Evolutionary conservation across 129 eudicot species (phyloP).

Genomic region (Centella asiatica): DNA sequence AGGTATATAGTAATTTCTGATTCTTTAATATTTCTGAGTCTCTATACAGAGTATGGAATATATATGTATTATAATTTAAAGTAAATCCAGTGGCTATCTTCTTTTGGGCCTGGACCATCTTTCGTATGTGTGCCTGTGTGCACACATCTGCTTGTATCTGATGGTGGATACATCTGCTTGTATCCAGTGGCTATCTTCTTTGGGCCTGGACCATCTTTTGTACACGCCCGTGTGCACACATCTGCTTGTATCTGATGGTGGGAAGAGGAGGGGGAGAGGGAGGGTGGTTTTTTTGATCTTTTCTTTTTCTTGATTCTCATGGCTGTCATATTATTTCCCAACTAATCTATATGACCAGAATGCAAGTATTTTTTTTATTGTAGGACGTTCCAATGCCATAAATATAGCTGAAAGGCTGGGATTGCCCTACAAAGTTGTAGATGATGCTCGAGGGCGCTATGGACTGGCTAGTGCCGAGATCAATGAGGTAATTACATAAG

Average conservation of each 20-base stretch:
- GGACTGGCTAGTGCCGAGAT: constrained; percentile 96
- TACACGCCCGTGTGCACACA: not conserved
- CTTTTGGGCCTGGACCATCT: not conserved
- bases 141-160: not conserved
- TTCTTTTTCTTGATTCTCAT: not conserved
- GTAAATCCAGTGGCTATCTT: not conserved
- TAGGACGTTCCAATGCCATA: constrained; percentile 97
- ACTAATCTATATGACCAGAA: not conserved
- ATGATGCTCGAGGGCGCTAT: constrained; percentile 75
- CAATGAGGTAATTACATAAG: constrained; percentile 62
- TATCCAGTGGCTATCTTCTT: not conserved
- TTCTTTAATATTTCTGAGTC: not conserved
- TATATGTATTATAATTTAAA: not conserved
- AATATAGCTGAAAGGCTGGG: constrained; percentile 86
- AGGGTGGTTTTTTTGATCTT: not conserved
- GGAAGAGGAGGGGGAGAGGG: not conserved
- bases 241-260: not conserved
- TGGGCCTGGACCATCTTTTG: not conserved
- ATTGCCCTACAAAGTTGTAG: constrained; percentile 48
- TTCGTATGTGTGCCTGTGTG: not conserved
- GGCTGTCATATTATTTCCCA: not conserved
- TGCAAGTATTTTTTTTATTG: constrained; percentile 11
- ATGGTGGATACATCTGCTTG: not conserved
- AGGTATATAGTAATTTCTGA: too few species aligned
- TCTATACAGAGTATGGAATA: not conserved